Evolutionary conservation across 805 yeast species (phyloP).

Genomic region (Candida ficus): DNA sequence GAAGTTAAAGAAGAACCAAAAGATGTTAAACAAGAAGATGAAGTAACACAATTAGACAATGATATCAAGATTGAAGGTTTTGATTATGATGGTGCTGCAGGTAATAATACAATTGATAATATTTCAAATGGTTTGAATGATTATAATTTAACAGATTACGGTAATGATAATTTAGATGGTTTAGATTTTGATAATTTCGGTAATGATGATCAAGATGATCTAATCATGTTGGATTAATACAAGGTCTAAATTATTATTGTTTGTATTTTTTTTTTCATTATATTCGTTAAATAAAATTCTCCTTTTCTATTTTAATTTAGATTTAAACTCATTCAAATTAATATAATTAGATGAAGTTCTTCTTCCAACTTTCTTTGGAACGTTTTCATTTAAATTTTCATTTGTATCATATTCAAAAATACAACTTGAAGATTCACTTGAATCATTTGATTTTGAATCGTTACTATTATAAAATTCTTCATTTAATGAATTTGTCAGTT

Average conservation of each 20-base stretch:
- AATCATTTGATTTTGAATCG: not conserved
- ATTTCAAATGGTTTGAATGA: conserved; percentile 4
- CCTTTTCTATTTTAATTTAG: conserved; percentile 10
- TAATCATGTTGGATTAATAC: conserved; percentile 14
- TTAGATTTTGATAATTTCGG: conserved; percentile 13
- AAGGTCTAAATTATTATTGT: too few relatives aligned
- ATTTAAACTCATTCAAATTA: conserved; percentile 10
- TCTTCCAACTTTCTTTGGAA: too few relatives aligned
- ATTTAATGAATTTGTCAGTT: conserved; percentile 2
- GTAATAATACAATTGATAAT: conserved; percentile 6
- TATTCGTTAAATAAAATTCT: too few relatives aligned
- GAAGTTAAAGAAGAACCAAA: not conserved
- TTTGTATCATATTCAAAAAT: not conserved
- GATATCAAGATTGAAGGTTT: not conserved
- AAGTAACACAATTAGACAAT: too few relatives aligned
- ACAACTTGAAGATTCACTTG: not conserved
- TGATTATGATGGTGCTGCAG: conserved; percentile 1
- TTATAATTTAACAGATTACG: conserved; percentile 6
- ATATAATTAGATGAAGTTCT: conserved; percentile 17
- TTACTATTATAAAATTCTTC: not conserved
- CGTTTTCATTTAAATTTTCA: not conserved
- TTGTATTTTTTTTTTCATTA: too few relatives aligned
- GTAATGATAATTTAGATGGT: conserved; percentile 11
- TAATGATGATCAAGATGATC: conserved; percentile 6
- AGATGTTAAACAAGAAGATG: not conserved